phyloP scores from a whole-genome alignment of 768 basidiomycete species.

The Podaxis sp. region DNA sequence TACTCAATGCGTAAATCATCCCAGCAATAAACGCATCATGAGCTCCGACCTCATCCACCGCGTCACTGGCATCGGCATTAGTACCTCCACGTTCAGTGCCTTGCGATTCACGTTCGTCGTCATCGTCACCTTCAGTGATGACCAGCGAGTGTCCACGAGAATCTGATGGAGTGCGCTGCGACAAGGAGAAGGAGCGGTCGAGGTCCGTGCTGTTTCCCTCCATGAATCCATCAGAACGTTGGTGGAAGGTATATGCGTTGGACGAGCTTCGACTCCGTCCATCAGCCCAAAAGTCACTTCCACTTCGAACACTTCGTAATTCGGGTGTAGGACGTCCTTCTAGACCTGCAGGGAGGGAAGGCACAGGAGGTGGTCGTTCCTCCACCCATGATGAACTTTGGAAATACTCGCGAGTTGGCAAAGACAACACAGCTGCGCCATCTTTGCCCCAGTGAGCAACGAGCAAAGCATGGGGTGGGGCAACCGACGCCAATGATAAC shows the following conservation, averaged over 20 bases:
- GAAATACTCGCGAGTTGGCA: constrained; percentile 84
- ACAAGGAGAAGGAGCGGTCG: constrained; percentile 19
- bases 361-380: constrained; percentile 31
- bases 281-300: constrained; percentile 77
- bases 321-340: constrained; percentile 19
- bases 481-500: constrained; percentile 66
- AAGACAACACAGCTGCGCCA: constrained; percentile 75
- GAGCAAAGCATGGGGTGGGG: constrained; percentile 74
- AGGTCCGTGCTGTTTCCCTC: constrained; percentile 17
- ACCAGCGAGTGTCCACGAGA: constrained; percentile 29
- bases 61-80: constrained; percentile 29
- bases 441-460: constrained; percentile 79
- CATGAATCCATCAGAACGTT: constrained; percentile 28
- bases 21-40: constrained; percentile 85
- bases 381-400: constrained; percentile 83
- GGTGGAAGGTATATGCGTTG: constrained; percentile 45
- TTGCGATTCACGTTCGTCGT: constrained; percentile 58
- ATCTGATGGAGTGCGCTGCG: constrained; percentile 23
- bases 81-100: constrained; percentile 45
- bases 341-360: constrained; percentile 14
- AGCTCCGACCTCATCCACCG: constrained; percentile 72
- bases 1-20: constrained; percentile 80
- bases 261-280: constrained; percentile 53
- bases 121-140: constrained; percentile 24
- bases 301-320: constrained; percentile 54